Percentiles rank a stretch among this genome's conserved stretches.
Conservation (phyloP, 495 filamentous ascomycete genomes). For the Lasiosphaeria hispida region DNA sequence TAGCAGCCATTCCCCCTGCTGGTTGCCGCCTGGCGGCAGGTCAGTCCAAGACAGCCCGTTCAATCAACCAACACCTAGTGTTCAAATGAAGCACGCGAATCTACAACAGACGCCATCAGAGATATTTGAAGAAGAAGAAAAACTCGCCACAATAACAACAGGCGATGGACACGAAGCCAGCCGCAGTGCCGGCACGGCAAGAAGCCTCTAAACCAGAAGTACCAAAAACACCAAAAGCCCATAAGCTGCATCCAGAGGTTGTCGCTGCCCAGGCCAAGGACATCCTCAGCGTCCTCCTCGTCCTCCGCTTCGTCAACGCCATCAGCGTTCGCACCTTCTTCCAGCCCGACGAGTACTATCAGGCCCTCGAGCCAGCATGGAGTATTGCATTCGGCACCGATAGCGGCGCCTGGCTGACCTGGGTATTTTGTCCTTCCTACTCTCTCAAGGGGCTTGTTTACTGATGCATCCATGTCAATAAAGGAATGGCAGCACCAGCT, state of each 20-base stretch:
- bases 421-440: conserved; percentile 57
- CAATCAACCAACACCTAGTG: background rate
- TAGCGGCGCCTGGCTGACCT: conserved; percentile 90
- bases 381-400: conserved; percentile 73
- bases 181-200: background rate
- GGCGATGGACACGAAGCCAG: background rate
- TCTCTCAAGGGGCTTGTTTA: background rate
- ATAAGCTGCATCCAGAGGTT: conserved; percentile 28
- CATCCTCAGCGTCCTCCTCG: conserved; percentile 63
- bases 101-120: background rate
- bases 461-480: conserved; percentile 11
- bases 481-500: conserved; percentile 94
- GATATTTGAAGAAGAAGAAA: no score
- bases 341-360: conserved; percentile 98
- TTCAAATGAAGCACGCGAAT: background rate
- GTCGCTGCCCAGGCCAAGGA: conserved; percentile 36
- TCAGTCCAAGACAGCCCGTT: background rate
- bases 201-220: background rate
- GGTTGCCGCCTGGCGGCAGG: conserved; percentile 9
- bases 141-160: no score
- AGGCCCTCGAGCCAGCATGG: conserved; percentile 95
- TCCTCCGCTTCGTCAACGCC: conserved; percentile 82
- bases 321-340: conserved; percentile 88
- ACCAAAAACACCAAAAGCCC: background rate
- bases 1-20: background rate